Base-by-base conservation (phyloP, 1,139 yeast genomes). In the Candida dubliniensis region DNA sequence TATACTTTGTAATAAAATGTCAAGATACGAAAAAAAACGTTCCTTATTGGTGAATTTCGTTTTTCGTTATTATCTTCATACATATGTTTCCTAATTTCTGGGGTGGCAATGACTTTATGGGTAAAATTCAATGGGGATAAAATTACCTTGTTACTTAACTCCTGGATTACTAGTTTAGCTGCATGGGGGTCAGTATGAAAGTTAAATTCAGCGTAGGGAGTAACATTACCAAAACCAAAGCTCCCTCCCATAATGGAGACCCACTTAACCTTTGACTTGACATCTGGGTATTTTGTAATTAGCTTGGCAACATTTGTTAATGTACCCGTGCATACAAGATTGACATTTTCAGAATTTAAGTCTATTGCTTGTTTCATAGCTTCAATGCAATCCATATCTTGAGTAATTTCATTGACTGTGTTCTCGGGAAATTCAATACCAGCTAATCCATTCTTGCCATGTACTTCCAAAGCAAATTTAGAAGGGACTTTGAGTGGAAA, bases 201-300 rank as follows among this genome's bases (percentile, higher is more conserved):
- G 61, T 89, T 89, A 69, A 87, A 89, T 59, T 89, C 96, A n/a
- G 95, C 84, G 42, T 69, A 72, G 9, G 69, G 69, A 3, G 85
- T 76, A 25, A 66, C 54, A 50, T 74, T 74, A 44, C 75, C 72
- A 24, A 67, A 57, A 4, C 71, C 67, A 46, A 86, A 66, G 0
- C 84, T 86, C 2, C 93, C 95, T 5, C 95, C 96, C 95, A 87
- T 87, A 12, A 84, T 71, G 6, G 88, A 72, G 12, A 87, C 59
- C 45, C 64, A 74, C 42, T 71, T 71, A 45, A 87, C 67, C 43
- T 73, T 67, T 1, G 60, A 41, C 45, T 64, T 72, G 14, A 78
- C 51, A 10, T 79, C 74, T 0, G 93, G 93, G 52, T 75, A 74
- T 37, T 63, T 62, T 26, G 59, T 50, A 32, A 85, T 69, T 39